Conservation (phyloP, 805 yeast genomes). For the Wickerhamiella allomyrinae region DNA sequence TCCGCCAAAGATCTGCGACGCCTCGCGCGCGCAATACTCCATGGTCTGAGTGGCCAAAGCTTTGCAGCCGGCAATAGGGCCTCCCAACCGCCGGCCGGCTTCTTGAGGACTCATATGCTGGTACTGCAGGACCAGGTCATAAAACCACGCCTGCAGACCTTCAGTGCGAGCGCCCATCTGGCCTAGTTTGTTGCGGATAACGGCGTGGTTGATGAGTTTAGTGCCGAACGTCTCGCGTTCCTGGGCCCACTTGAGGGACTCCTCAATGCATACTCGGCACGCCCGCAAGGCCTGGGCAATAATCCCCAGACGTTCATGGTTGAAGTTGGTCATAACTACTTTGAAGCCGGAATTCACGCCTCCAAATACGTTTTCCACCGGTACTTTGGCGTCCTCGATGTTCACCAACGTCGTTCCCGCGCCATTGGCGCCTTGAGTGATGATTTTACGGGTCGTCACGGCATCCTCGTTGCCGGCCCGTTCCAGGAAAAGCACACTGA, state of each 20-base stretch:
- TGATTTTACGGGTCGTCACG: conserved; percentile 26
- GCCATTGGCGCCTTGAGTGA: conserved; percentile 29
- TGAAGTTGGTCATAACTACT: conserved; percentile 30
- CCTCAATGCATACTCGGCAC: conserved; percentile 28
- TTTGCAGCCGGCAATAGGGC: conserved; percentile 31
- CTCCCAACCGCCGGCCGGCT: conserved; percentile 28
- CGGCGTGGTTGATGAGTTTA: conserved; percentile 28
- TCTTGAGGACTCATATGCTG: conserved; percentile 22
- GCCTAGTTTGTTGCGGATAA: conserved; percentile 30
- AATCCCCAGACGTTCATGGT: conserved; percentile 31
- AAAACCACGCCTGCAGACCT: conserved; percentile 29
- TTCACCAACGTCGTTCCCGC: conserved; percentile 30
- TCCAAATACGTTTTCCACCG: conserved; percentile 28
- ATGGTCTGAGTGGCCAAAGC: conserved; percentile 29
- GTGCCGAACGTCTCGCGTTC: conserved; percentile 30
- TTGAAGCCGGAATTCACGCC: conserved; percentile 29
- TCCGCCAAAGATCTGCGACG: conserved; percentile 32
- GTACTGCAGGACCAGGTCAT: conserved; percentile 25
- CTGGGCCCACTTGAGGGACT: conserved; percentile 28
- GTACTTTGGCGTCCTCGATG: conserved; percentile 32
- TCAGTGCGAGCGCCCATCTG: conserved; percentile 29
- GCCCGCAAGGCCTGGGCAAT: conserved; percentile 28
- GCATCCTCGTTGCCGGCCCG: conserved; percentile 22
- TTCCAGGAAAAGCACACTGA: conserved; percentile 28
- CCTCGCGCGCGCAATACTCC: conserved; percentile 32